Evolutionary conservation across 108 stramenopile species (phyloP).

Genomic region (Nitzschia inconspicua): DNA sequence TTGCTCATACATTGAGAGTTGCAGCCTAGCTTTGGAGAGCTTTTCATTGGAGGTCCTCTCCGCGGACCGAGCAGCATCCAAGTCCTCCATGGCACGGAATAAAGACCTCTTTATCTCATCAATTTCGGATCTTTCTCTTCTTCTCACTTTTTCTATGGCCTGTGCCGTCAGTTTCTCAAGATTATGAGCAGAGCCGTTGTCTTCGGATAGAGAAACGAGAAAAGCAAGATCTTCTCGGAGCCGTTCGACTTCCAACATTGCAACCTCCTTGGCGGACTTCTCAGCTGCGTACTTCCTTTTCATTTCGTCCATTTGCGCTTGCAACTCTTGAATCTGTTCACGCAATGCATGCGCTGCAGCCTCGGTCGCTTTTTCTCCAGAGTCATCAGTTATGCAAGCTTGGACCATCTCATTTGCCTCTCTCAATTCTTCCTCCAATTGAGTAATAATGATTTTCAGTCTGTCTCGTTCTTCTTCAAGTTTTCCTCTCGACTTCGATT

Average conservation of each 20-base stretch:
- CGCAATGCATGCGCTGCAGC: conserved; percentile 59
- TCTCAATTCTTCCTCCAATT: conserved; percentile 60
- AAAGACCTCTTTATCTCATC: conserved; percentile 57
- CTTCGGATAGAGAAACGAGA: conserved; percentile 54
- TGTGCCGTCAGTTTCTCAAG: conserved; percentile 56
- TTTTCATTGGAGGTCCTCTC: conserved; percentile 64
- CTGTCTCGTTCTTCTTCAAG: conserved; percentile 40
- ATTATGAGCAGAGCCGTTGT: conserved; percentile 35
- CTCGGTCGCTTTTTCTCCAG: conserved; percentile 65
- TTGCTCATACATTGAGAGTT: conserved; percentile 65
- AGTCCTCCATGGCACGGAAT: conserved; percentile 51
- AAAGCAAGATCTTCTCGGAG: conserved; percentile 63
- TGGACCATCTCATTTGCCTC: conserved; percentile 60
- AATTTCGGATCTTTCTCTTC: conserved; percentile 65
- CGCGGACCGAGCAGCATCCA: conserved; percentile 51
- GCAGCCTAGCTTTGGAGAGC: conserved; percentile 50
- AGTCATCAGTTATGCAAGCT: conserved; percentile 64
- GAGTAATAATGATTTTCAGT: conserved; percentile 36
- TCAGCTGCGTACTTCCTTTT: conserved; percentile 39
- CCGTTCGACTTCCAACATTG: conserved; percentile 51
- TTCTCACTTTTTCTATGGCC: conserved; percentile 50
- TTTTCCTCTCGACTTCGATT: conserved; percentile 7
- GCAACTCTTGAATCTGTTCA: conserved; percentile 58
- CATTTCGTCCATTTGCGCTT: conserved; percentile 37
- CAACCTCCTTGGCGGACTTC: conserved; percentile 36